phyloP scores from a whole-genome alignment of 495 filamentous ascomycete genomes.

The Cladorrhinum samala region DNA sequence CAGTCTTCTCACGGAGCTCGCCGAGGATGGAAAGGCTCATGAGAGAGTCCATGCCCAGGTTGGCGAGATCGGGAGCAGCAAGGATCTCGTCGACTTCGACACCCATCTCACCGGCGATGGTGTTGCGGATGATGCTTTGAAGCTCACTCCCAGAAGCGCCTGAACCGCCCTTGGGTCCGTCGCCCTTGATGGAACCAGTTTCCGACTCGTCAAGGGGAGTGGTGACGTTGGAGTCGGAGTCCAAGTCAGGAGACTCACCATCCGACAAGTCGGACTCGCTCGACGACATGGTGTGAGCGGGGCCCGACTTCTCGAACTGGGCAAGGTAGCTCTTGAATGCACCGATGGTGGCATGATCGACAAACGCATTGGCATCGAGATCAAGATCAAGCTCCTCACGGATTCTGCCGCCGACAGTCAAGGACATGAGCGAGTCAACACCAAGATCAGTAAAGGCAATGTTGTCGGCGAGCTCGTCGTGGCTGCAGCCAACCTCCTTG shows the following conservation, averaged over 20 bases:
- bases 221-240: constrained; percentile 43
- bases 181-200: constrained; percentile 35
- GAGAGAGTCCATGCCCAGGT: constrained; percentile 57
- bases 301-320: constrained; percentile 39
- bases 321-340: constrained; percentile 54
- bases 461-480: constrained; percentile 53
- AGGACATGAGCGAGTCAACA: constrained; percentile 55
- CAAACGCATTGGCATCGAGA: constrained; percentile 48
- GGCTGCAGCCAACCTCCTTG: constrained; percentile 57
- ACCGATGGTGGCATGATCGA: constrained; percentile 50
- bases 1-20: constrained; percentile 53
- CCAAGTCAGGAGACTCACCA: constrained; percentile 36
- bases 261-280: constrained; percentile 32
- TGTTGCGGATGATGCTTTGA: constrained; percentile 48
- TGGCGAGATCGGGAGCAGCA: constrained; percentile 43
- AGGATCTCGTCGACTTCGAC: constrained; percentile 58
- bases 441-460: constrained; percentile 51
- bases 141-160: constrained; percentile 34
- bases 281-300: constrained; percentile 22
- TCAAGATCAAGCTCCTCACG: constrained; percentile 53
- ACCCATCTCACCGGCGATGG: constrained; percentile 63
- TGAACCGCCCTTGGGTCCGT: constrained; percentile 9
- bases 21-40: constrained; percentile 53
- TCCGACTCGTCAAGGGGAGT: constrained; percentile 43
- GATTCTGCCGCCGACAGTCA: constrained; percentile 48